Conservation (phyloP, 2,329 filamentous ascomycete genomes). For the Monilinia polystroma region DNA sequence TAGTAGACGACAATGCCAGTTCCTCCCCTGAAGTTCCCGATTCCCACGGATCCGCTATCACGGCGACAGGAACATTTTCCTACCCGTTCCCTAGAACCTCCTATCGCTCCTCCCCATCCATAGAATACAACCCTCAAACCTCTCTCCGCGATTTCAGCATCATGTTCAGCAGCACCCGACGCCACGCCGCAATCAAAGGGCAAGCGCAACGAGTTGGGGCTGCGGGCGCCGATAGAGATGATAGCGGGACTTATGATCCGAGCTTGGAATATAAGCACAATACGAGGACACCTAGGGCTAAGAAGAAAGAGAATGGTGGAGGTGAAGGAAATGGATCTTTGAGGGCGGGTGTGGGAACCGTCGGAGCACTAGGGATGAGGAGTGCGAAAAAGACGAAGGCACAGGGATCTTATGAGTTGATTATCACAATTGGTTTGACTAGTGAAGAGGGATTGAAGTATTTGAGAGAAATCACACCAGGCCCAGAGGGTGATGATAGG, state of each 20-base stretch:
- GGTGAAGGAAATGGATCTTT: neutral
- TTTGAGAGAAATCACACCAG: neutral
- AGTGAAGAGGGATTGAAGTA: slow-evolving; percentile 6
- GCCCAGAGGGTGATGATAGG: slow-evolving; percentile 5
- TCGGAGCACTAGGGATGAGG: neutral
- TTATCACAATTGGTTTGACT: slow-evolving; percentile 26
- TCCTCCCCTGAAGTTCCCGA: slow-evolving; percentile 33
- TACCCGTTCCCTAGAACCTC: slow-evolving; percentile 30
- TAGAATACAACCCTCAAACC: neutral
- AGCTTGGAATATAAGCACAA: slow-evolving; percentile 20
- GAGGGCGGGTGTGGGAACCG: neutral
- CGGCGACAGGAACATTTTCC: slow-evolving; percentile 24
- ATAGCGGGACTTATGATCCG: slow-evolving; percentile 37
- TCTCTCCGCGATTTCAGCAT: slow-evolving; percentile 24
- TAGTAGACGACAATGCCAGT: slow-evolving; percentile 18
- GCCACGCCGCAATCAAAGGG: slow-evolving; percentile 26
- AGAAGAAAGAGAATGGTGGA: slow-evolving; percentile 10
- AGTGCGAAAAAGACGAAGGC: slow-evolving; percentile 18
- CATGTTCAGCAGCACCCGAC: slow-evolving; percentile 27
- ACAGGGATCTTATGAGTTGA: slow-evolving; percentile 16
- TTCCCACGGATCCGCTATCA: slow-evolving; percentile 31
- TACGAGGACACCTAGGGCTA: slow-evolving; percentile 7
- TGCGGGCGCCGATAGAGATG: slow-evolving; percentile 34
- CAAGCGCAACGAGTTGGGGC: slow-evolving; percentile 25
- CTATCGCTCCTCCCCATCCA: slow-evolving; percentile 29